Base-by-base conservation (phyloP, 441 rosid species). In the Populus hybrid region DNA sequence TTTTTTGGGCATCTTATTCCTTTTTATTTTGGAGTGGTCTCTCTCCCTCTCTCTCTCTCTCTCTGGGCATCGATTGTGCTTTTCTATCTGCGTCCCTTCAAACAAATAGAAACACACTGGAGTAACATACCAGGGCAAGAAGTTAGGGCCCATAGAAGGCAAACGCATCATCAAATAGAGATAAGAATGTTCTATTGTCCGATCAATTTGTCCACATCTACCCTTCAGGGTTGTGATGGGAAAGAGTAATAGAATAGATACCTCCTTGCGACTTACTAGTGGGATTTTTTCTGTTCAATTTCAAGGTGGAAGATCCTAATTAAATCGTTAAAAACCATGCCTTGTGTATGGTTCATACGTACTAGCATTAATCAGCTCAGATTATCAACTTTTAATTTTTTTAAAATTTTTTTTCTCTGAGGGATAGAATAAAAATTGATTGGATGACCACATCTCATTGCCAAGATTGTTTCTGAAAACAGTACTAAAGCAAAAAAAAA, bases 181-280 rank as follows among this genome's bases (percentile, higher is more conserved):
- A 70, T 11, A 24, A 40, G 75, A 77, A 77, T 77, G 79, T 64
- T 71, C 59, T 76, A 10, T 16, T 70, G 64, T 70, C 74, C 12
- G 11, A 24, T 38, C 16, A 7, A 19, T 70, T 67, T 61, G 36
- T 59, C 79, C 79, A 63, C 63, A 6, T 67, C 10, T 73, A 11
- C 75, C 67, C 34, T 40, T 40, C 7, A 2, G 14, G 64, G 8
- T 5, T 59, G 67, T 7, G 35, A 57, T 57, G 66, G 57, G 57
- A 14, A 14, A 46, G 57, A 14, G 4, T 14, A 46, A 46, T 46
- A 14, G 19, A 46, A 46, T 46, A 4, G 18, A 46, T 46, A 4
- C 57, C 19, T 14, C 57, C 18, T 46, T 46, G 19, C 18, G 57
- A 14, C 57, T 46, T 14, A 14, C 19, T 46, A 46, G 57, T 46